Conservation (phyloP, 2,329 filamentous ascomycete genomes). For the Botrytis fragariae region DNA sequence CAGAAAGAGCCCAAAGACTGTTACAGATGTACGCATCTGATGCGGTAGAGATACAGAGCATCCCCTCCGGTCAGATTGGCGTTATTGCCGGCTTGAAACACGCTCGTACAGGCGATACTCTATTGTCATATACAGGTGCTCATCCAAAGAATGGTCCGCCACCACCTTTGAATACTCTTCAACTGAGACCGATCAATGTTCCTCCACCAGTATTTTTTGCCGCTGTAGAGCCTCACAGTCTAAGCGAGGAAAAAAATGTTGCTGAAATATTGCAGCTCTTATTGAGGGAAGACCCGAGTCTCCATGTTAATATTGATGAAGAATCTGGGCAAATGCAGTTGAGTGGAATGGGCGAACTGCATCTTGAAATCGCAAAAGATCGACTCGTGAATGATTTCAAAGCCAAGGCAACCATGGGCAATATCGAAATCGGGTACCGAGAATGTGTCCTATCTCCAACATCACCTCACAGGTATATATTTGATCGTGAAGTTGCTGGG, state of each 20-base stretch:
- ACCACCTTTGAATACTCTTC: conserved; percentile 67
- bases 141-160: conserved; percentile 63
- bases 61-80: conserved; percentile 86
- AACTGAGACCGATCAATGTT: conserved; percentile 83
- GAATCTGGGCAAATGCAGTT: conserved; percentile 92
- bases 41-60: conserved; percentile 76
- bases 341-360: conserved; percentile 93
- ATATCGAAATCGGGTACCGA: conserved; percentile 93
- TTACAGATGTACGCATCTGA: conserved; percentile 88
- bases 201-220: conserved; percentile 95
- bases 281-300: conserved; percentile 86
- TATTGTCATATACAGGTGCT: conserved; percentile 69
- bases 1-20: conserved; percentile 76
- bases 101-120: conserved; percentile 89
- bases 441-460: conserved; percentile 68
- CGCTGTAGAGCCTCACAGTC: conserved; percentile 79
- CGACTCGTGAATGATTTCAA: conserved; percentile 87
- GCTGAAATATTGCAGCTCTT: conserved; percentile 73
- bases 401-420: conserved; percentile 78
- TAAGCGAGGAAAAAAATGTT: conserved; percentile 76
- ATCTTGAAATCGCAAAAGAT: conserved; percentile 89
- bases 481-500: conserved; percentile 77
- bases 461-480: conserved; percentile 56
- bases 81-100: conserved; percentile 87
- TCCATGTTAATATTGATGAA: conserved; percentile 79